phyloP scores from a whole-genome alignment of 163 green algal species.

The Coccomyxa subellipsoidea region DNA sequence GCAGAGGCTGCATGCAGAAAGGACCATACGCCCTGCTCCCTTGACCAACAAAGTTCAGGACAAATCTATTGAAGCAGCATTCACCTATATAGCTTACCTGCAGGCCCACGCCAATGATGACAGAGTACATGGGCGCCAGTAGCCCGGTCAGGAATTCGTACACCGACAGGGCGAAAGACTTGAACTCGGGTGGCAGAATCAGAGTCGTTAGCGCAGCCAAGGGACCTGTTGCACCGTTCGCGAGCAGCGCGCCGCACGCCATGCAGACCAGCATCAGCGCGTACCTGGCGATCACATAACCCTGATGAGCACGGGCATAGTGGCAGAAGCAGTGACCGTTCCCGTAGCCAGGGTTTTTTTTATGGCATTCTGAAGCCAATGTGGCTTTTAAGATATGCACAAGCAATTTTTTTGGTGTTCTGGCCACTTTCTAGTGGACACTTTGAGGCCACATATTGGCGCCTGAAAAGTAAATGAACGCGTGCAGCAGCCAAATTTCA shows the following conservation, averaged over 20 bases:
- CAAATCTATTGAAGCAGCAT: not conserved
- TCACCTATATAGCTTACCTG: not conserved
- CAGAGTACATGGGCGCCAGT: not conserved
- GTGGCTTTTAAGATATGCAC: no score
- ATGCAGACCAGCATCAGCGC: slow-evolving; percentile 7
- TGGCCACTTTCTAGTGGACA: no score
- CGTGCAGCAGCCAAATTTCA: no score
- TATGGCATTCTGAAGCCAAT: not conserved
- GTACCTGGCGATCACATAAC: not conserved
- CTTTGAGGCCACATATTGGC: no score
- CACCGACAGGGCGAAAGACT: not conserved
- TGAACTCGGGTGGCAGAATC: not conserved
- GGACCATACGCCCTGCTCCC: no score
- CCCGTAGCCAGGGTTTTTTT: not conserved
- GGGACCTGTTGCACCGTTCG: not conserved
- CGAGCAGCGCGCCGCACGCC: not conserved
- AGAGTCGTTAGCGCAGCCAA: not conserved
- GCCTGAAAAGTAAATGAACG: no score
- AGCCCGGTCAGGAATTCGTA: not conserved
- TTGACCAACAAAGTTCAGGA: no score
- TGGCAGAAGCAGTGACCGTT: not conserved
- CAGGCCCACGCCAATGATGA: not conserved
- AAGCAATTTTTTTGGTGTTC: no score
- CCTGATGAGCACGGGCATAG: no score
- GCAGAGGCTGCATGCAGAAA: not conserved